These are phyloP conservation scores for Clohesyomyces aquaticus DNA, from an alignment of 495 filamentous ascomycete species.

Conservation along the genomic window DNA sequence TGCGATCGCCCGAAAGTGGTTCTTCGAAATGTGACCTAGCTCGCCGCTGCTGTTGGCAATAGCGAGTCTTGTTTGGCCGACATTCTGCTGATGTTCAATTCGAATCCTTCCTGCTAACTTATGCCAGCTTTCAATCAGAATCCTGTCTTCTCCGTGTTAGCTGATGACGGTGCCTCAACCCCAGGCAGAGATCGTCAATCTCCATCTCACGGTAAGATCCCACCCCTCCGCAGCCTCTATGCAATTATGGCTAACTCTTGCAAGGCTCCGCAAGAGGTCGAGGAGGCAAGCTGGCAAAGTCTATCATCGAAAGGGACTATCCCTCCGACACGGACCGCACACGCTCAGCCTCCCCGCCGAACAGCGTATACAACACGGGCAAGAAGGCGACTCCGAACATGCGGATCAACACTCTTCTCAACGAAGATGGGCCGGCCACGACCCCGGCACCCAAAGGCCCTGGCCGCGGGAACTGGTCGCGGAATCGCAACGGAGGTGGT, in stretches of 20 bases:
- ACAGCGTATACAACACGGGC: slow-evolving; percentile 15
- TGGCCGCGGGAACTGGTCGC: slow-evolving; percentile 51
- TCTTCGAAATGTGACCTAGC: too few species aligned
- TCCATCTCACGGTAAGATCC: slow-evolving; percentile 34
- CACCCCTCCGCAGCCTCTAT: background rate
- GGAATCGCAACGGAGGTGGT: slow-evolving; percentile 35
- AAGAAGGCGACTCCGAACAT: slow-evolving; percentile 45
- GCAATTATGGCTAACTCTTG: background rate
- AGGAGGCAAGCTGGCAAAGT: slow-evolving; percentile 29
- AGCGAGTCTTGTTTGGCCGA: background rate
- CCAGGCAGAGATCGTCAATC: slow-evolving; percentile 38
- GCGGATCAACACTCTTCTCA: slow-evolving; percentile 51
- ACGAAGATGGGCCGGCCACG: slow-evolving; percentile 43
- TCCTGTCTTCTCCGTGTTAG: slow-evolving; percentile 41
- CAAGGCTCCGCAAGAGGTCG: slow-evolving; percentile 32
- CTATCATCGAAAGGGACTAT: slow-evolving; percentile 33
- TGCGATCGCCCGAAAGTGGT: background rate
- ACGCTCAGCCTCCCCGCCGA: slow-evolving; percentile 40
- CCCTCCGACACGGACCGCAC: slow-evolving; percentile 43
- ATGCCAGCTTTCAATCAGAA: slow-evolving; percentile 40
- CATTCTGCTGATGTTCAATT: background rate
- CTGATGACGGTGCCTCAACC: slow-evolving; percentile 38
- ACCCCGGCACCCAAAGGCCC: slow-evolving; percentile 45
- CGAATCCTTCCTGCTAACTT: slow-evolving; percentile 9
- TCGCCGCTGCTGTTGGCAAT: background rate